Base-by-base conservation (phyloP, 768 basidiomycete species). In the Suillus occidentalis region DNA sequence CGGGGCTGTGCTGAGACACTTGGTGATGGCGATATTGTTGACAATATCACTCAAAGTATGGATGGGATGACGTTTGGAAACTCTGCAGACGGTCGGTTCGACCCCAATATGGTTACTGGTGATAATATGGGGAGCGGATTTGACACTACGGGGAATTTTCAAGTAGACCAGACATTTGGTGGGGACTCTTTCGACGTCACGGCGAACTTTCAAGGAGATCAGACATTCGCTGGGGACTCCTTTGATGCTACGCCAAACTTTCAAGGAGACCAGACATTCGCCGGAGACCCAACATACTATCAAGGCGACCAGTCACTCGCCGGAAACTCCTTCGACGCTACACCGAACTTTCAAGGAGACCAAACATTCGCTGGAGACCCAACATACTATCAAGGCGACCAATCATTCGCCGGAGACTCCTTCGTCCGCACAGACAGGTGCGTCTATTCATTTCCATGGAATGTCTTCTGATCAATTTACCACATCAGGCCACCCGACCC, bases 1-100 rank as follows among this genome's bases (percentile, higher is more conserved):
- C 18, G 50, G 47, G 37, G 53, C 50, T 58, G 50, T 40, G 22
- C 36, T 22, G 50, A 58, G 49, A n/a, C 31, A 58, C 37, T 60
- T 6, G 16, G 40, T 7, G 56, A 22, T 5, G 34, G 58, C 18
- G 62, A 62, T 13, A 10, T 62, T 34, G n/a, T 60, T 16, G 6
- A 56, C 25, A 22, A 62, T 60, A 58, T 60, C 36, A 10, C 40
- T 37, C 36, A 36, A 20, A 28, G 22, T 25, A 62, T 62, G 62
- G 16, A 25, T 36, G 52, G 49, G 28, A 39, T 58, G 50, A 22
- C 55, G 36, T 28, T 40, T 62, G 47, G 37, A 12, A 36, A 62
- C 25, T 37, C 47, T 20, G 36, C 37, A n/a, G 37, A 12, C 1
- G 37, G 53, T 14, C 13, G 28, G 25, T 31, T 60, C 10, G n/a